A percentile compares a stretch with the other conserved stretches of the same genome.
Conservation (phyloP, 2,329 filamentous ascomycete species). For the Penicillium sumatraense region DNA sequence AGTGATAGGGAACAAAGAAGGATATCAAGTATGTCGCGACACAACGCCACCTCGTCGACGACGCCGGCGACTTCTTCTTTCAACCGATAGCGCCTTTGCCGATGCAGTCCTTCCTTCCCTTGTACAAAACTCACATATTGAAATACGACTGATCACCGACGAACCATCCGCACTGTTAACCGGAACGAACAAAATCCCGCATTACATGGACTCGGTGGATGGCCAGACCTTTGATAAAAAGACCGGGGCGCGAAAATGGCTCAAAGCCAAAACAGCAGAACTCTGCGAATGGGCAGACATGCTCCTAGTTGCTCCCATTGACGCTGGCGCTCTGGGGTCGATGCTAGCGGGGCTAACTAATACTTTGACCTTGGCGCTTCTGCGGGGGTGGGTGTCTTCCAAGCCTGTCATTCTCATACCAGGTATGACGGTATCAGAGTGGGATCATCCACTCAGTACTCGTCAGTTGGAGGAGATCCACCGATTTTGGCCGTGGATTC, state of each 20-base stretch:
- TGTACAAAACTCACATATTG: conserved; percentile 43
- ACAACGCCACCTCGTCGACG: conserved; percentile 13
- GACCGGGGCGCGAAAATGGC: conserved; percentile 43
- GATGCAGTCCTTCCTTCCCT: conserved; percentile 44
- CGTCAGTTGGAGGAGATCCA: conserved; percentile 84
- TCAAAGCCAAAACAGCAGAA: conserved; percentile 56
- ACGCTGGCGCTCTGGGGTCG: conserved; percentile 81
- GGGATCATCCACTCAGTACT: conserved; percentile 87
- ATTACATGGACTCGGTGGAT: conserved; percentile 48
- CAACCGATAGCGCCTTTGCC: conserved; percentile 46
- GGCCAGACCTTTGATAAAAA: conserved; percentile 45
- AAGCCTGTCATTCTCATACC: conserved; percentile 86
- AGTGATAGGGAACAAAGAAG: conserved; percentile 20
- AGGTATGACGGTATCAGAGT: conserved; percentile 86
- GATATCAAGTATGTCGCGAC: conserved; percentile 7
- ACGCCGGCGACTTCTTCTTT: conserved; percentile 39
- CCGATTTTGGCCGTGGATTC: conserved; percentile 84
- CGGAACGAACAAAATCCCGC: conserved; percentile 42
- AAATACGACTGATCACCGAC: conserved; percentile 48
- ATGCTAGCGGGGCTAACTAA: conserved; percentile 86
- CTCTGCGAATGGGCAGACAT: conserved; percentile 87
- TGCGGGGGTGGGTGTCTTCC: conserved; percentile 83
- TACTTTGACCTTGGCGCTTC: conserved; percentile 76
- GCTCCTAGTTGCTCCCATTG: conserved; percentile 80
- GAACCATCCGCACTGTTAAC: conserved; percentile 43